These are phyloP conservation scores for Eucalyptus curtisii DNA, from an alignment of 345 rosid species.

Conservation along the genomic window DNA sequence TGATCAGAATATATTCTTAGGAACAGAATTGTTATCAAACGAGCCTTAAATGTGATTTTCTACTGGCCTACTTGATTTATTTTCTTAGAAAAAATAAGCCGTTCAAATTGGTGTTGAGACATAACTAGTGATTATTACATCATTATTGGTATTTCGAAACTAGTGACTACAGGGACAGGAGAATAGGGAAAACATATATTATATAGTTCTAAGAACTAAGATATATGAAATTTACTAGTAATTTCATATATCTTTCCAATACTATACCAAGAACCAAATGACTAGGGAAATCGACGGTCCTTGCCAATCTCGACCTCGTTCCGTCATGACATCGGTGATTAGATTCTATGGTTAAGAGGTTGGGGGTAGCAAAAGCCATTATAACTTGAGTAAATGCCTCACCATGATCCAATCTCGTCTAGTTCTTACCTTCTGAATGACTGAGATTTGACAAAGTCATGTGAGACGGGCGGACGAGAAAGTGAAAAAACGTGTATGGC, in stretches of 20 bases:
- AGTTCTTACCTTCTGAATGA: not conserved
- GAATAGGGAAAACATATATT: not conserved
- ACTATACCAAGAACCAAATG: not conserved
- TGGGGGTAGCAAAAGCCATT: not conserved
- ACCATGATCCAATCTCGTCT: not conserved
- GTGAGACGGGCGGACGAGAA: not conserved
- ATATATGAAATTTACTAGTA: not conserved
- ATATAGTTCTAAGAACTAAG: not conserved
- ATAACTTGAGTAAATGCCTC: not conserved
- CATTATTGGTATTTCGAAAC: not conserved
- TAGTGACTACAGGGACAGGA: not conserved
- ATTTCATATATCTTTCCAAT: not conserved
- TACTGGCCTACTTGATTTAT: not conserved
- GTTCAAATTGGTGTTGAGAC: not conserved
- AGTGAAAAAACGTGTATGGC: not conserved
- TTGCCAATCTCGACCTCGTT: fast-evolving
- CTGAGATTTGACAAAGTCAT: not conserved
- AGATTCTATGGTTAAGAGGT: not conserved
- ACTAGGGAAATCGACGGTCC: not conserved
- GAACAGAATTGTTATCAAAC: too few relatives aligned
- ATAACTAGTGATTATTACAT: not conserved
- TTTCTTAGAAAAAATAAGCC: not conserved
- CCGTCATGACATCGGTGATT: not conserved
- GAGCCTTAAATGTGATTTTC: not conserved
- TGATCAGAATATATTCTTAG: too few relatives aligned